Base-by-base conservation (phyloP, 495 filamentous ascomycete genomes). In the Rhypophila decipiens region DNA sequence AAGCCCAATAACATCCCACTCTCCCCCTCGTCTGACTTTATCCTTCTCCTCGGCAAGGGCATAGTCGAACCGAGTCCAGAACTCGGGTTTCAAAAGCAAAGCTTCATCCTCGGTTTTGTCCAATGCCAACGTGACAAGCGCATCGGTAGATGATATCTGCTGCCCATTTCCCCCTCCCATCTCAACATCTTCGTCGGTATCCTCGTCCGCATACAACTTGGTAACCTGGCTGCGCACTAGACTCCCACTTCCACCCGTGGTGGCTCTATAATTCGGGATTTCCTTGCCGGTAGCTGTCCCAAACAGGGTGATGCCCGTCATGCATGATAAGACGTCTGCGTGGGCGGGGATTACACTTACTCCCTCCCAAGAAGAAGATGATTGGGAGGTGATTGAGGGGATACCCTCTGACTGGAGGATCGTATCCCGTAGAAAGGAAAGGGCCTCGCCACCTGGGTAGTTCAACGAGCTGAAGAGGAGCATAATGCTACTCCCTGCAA, bases 221-320 rank as follows among this genome's bases (percentile, higher is more conserved):
- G 18, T 31, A n/a, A n/a, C n/a, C n/a, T n/a, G n/a, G n/a, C n/a
- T n/a, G n/a, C n/a, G n/a, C n/a, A n/a, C n/a, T 33, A 13, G 29
- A 5, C 5, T 11, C 5, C 35, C 35, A 21, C 38, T 21, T 4
- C 19, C 15, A 18, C 11, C n/a, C 13, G 19, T 33, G 10, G 33
- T 24, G n/a, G n/a, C n/a, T n/a, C n/a, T n/a, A 5, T 42, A 4
- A 21, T 24, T 24, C 13, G 50, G 47, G n/a, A 42, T 44, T 9
- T 52, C 38, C 9, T 53, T 38, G 22, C 42, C 51, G 1, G 52
- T 52, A 11, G 53, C 50, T 3, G 62, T 46, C 13, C 87, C 73
- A 59, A 99, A 99, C 8, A 90, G 79, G 0, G 91, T 95, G 11
- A 96, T 80, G 40, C 93, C 93, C 22, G 93, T 96, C 78, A 96